A percentile compares a stretch with the other conserved stretches of the same genome.
These are phyloP conservation scores for Arthromyces matolae DNA, from an alignment of 768 basidiomycete species.

Conservation along the genomic window DNA sequence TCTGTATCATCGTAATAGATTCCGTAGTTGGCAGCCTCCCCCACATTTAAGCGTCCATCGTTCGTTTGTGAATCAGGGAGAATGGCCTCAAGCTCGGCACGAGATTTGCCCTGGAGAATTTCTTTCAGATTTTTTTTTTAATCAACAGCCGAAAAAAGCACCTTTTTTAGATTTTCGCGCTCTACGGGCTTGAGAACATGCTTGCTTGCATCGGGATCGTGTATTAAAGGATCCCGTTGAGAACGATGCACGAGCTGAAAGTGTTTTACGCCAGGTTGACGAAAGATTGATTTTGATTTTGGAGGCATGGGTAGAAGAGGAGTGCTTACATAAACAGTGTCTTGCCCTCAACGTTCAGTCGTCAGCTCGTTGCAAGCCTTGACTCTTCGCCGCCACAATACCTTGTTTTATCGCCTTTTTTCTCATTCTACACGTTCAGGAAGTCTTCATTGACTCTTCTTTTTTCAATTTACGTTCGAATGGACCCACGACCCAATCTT, in stretches of 20 bases:
- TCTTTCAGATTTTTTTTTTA: too few species aligned
- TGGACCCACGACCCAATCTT: slow-evolving; percentile 53
- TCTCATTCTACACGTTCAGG: slow-evolving; percentile 13
- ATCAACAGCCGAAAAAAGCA: slow-evolving; percentile 19
- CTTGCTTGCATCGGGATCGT: slow-evolving; percentile 84
- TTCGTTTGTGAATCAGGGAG: slow-evolving; percentile 46
- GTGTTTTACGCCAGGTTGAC: slow-evolving; percentile 85
- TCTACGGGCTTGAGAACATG: slow-evolving; percentile 87
- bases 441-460: slow-evolving; percentile 25
- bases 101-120: slow-evolving; percentile 76
- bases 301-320: slow-evolving; percentile 51
- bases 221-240: slow-evolving; percentile 90
- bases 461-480: slow-evolving; percentile 21
- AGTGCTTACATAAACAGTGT: slow-evolving; percentile 33
- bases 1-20: slow-evolving; percentile 93
- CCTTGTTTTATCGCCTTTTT: slow-evolving; percentile 7
- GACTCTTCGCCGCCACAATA: slow-evolving; percentile 11
- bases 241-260: slow-evolving; percentile 98
- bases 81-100: slow-evolving; percentile 70
- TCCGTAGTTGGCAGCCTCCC: slow-evolving; percentile 87
- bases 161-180: slow-evolving; percentile 70
- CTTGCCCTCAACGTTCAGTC: slow-evolving; percentile 18
- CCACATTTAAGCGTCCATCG: slow-evolving; percentile 55
- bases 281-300: slow-evolving; percentile 87
- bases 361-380: slow-evolving; percentile 12